Evolutionary conservation across 2,329 filamentous ascomycete genomes (phyloP), one percentile per base, ranked within the genome.

Genomic region (Aspergillus neoniger): DNA sequence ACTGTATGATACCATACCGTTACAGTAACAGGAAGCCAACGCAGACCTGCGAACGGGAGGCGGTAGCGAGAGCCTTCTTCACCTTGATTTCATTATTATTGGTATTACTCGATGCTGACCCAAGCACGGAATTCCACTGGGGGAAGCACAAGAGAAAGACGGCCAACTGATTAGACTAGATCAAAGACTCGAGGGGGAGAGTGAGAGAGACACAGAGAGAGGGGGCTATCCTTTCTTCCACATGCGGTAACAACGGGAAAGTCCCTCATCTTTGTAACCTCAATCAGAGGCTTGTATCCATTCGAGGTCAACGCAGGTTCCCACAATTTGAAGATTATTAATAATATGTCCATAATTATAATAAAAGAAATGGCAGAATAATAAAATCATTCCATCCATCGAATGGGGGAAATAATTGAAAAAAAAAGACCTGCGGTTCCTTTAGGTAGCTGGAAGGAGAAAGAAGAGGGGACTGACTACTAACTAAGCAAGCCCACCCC

Each of bases 221-320:
- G 17, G 25, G 47, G 23, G 25, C 25, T 50, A 50, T 54, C 52
- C 60, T 54, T 47, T 44, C 49, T 63, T 56, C 61, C 56, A 53
- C 52, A 63, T 53, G 49, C 55, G 58, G 63, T 53, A 59, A 58
- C 47, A 59, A 55, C 23, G 25, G 52, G 30, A 62, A 60, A 60
- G 58, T 56, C 58, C 44, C 60, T 63, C 62, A 55, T 58, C 28
- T 61, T 58, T 61, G 56, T 63, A 52, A 57, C 52, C 44, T 56
- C 59, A 50, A 15, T 55, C 39, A 43, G 21, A 15, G 14, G 23
- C 44, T 28, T 15, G 19, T 21, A 25, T 47, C 23, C 47, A 28
- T 15, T 9, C 10, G 6, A 19, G 41, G 15, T 44, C 41, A 17
- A 44, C 19, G n/a, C 44, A 61, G 53, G 55, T 63, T 53, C 44